Conservation (phyloP, 208 protist genomes). For the Crithidia acanthocephali region DNA sequence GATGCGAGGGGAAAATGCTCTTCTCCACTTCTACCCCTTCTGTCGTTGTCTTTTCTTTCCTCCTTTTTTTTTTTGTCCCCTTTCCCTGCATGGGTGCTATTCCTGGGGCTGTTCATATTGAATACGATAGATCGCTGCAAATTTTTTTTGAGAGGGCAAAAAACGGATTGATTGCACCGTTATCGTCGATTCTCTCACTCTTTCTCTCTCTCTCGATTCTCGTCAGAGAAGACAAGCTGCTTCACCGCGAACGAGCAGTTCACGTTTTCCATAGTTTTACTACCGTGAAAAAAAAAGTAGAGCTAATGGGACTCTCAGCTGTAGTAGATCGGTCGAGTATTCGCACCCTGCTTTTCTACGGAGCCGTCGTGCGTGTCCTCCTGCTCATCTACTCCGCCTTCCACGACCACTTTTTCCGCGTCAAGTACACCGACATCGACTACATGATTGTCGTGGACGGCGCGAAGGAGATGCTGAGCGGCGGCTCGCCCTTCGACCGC, state of each 20-base stretch:
- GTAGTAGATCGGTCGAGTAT: slow-evolving; percentile 36
- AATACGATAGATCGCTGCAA: no score
- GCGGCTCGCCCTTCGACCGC: slow-evolving; percentile 89
- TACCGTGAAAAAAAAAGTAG: not conserved
- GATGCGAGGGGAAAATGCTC: no score
- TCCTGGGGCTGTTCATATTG: no score
- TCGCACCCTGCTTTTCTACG: slow-evolving; percentile 43
- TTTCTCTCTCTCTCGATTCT: no score
- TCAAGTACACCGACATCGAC: slow-evolving; percentile 98
- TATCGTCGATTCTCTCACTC: no score
- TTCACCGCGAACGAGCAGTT: no score
- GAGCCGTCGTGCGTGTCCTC: slow-evolving; percentile 57
- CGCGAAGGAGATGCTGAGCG: slow-evolving; percentile 78
- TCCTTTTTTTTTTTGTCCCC: not conserved
- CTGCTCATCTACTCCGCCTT: slow-evolving; percentile 81
- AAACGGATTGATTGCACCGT: not conserved
- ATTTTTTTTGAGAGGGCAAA: not conserved
- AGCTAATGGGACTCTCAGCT: slow-evolving; percentile 12
- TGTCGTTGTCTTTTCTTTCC: no score
- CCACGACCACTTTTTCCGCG: slow-evolving; percentile 79
- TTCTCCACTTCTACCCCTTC: no score
- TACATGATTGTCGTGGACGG: slow-evolving; percentile 97
- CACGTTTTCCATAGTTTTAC: no score
- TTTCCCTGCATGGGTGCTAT: no score
- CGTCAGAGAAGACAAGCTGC: no score